These are phyloP conservation scores for Neofusicoccum cordaticola DNA, from an alignment of 2,329 filamentous ascomycete species.

Conservation along the genomic window DNA sequence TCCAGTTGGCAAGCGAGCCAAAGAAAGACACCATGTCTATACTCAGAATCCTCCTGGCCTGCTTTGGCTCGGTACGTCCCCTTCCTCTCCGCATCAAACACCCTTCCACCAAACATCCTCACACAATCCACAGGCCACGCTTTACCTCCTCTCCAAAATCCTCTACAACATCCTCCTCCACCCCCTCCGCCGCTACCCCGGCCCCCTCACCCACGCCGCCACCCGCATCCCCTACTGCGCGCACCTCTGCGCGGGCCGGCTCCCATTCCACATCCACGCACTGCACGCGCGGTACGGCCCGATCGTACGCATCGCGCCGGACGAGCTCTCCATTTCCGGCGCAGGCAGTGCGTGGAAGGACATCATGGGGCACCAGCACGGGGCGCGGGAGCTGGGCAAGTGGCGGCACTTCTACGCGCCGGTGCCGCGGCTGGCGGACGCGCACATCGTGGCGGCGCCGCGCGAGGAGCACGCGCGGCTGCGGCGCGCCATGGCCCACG, in stretches of 20 bases:
- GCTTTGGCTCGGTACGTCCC: neutral
- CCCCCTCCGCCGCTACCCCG: slow-evolving; percentile 44
- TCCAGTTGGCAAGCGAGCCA: too few species aligned
- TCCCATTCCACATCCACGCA: slow-evolving; percentile 25
- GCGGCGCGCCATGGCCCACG: too few species aligned
- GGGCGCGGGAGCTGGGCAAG: slow-evolving; percentile 21
- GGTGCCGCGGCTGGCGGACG: slow-evolving; percentile 30
- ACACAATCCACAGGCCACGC: neutral
- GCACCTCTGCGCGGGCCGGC: slow-evolving; percentile 27
- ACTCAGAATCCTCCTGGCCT: neutral
- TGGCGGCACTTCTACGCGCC: slow-evolving; percentile 30
- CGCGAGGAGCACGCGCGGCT: too few species aligned
- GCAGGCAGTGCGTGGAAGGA: slow-evolving; percentile 40
- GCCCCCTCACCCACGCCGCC: slow-evolving; percentile 35
- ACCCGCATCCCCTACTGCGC: slow-evolving; percentile 32
- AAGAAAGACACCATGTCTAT: neutral
- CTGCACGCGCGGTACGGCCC: slow-evolving; percentile 43
- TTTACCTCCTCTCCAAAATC: slow-evolving; percentile 20
- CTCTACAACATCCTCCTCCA: slow-evolving; percentile 45
- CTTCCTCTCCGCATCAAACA: neutral
- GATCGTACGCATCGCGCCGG: slow-evolving; percentile 41
- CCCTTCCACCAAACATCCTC: neutral
- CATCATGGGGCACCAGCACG: slow-evolving; percentile 32
- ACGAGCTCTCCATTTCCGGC: slow-evolving; percentile 43
- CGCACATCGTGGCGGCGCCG: slow-evolving; percentile 45